Conservation (phyloP, 2,329 filamentous ascomycete species). For the Aspergillus amoenus region DNA sequence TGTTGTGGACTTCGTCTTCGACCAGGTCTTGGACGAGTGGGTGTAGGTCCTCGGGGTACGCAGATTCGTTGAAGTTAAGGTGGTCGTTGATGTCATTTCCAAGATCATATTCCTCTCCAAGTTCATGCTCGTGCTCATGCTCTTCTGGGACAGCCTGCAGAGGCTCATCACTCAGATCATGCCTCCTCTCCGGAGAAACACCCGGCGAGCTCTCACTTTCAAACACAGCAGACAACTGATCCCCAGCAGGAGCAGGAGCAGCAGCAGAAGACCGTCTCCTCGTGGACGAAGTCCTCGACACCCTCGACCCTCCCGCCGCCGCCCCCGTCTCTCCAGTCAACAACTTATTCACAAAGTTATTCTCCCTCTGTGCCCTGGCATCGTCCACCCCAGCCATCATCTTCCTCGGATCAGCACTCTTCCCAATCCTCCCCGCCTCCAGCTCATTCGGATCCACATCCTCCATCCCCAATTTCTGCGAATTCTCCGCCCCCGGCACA, state of each 20-base stretch:
- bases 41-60: constrained; percentile 45
- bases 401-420: constrained; percentile 38
- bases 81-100: too few relatives aligned
- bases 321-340: constrained; percentile 27
- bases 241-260: constrained; percentile 2
- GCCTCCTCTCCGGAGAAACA: background rate
- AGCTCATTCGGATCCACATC: constrained; percentile 45
- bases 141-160: constrained; percentile 21
- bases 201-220: constrained; percentile 23
- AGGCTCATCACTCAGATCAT: constrained; percentile 20
- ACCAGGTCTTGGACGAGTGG: constrained; percentile 43
- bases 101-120: background rate
- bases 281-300: constrained; percentile 26
- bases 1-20: constrained; percentile 52
- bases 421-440: constrained; percentile 44
- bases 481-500: constrained; percentile 32
- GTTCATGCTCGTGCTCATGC: background rate
- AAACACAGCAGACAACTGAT: constrained; percentile 24
- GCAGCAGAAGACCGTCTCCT: constrained; percentile 18
- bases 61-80: constrained; percentile 33
- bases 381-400: constrained; percentile 49
- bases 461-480: constrained; percentile 34
- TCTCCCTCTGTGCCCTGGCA: constrained; percentile 40
- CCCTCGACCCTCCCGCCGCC: constrained; percentile 4
- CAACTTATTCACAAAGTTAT: constrained; percentile 39